Evolutionary conservation across 805 yeast species (phyloP).

Genomic region (Ogataea dorogensis): DNA sequence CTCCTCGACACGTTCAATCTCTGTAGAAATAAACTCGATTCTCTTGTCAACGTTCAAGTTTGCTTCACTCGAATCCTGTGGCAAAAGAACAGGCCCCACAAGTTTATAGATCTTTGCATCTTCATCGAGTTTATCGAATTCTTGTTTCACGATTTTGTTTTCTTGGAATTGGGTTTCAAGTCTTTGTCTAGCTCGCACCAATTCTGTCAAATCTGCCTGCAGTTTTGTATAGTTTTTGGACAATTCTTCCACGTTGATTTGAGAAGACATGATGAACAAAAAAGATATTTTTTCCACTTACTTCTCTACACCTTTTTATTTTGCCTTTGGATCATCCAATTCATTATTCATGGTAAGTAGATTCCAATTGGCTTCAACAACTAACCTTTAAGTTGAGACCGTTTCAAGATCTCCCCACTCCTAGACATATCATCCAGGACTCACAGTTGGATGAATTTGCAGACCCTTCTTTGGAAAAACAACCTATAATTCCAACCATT

Average conservation of each 20-base stretch:
- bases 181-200: conserved; percentile 72
- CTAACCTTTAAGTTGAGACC: conserved; percentile 42
- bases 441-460: conserved; percentile 28
- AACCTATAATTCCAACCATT: conserved; percentile 31
- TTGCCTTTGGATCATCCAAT: background rate
- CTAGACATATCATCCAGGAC: conserved; percentile 47
- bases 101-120: conserved; percentile 81
- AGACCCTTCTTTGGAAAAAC: conserved; percentile 18
- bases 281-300: background rate
- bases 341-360: conserved; percentile 3
- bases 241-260: conserved; percentile 19
- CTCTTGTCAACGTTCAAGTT: conserved; percentile 81
- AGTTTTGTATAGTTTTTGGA: conserved; percentile 26
- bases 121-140: conserved; percentile 57
- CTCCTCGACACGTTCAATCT: conserved; percentile 74
- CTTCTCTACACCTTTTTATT: conserved; percentile 1
- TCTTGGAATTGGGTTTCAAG: conserved; percentile 95
- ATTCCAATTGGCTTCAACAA: background rate
- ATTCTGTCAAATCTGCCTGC: conserved; percentile 40
- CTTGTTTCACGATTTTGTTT: conserved; percentile 82
- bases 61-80: conserved; percentile 85
- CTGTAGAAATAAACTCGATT: conserved; percentile 79
- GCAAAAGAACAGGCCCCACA: conserved; percentile 88
- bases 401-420: conserved; percentile 43
- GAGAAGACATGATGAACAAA: conserved; percentile 3